Percentiles rank a stretch among this genome's conserved stretches.
Evolutionary conservation across 148 eudicot genomes (phyloP).

Genomic region (Agrostemma githago): DNA sequence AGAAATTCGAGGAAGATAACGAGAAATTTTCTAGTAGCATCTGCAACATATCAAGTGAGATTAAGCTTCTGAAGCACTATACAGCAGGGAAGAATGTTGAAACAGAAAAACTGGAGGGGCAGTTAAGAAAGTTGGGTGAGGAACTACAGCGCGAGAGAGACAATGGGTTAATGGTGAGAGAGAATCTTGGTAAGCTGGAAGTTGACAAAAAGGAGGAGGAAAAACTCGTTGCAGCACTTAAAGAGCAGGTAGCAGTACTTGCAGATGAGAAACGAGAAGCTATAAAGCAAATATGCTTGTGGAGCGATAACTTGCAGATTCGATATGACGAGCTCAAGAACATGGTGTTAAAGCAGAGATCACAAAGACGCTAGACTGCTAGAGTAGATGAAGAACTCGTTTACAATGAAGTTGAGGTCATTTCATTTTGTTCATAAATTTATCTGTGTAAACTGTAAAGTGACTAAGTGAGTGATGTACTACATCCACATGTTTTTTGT

Average conservation of each 20-base stretch:
- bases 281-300: constrained; percentile 68
- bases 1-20: constrained; percentile 66
- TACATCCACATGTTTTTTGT: constrained; percentile 18
- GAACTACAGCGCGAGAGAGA: constrained; percentile 39
- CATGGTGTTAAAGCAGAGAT: constrained; percentile 31
- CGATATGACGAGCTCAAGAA: constrained; percentile 53
- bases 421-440: constrained; percentile 10
- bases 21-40: constrained; percentile 47
- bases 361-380: constrained; percentile 11
- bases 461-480: constrained; percentile 12
- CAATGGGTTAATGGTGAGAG: constrained; percentile 24
- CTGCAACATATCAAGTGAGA: constrained; percentile 46
- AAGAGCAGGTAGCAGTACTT: constrained; percentile 31
- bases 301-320: constrained; percentile 51
- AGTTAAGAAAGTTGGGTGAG: constrained; percentile 29
- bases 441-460: constrained; percentile 18
- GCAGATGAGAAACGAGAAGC: constrained; percentile 81
- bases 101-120: constrained; percentile 36
- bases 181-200: constrained; percentile 36
- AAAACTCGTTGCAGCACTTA: constrained; percentile 26
- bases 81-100: constrained; percentile 36
- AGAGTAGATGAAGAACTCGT: constrained; percentile 4
- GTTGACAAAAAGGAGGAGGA: constrained; percentile 34
- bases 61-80: constrained; percentile 49
- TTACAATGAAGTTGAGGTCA: background rate